phyloP scores from a whole-genome alignment of 176 grass and related monocot species.

The Lolium rigidum region DNA sequence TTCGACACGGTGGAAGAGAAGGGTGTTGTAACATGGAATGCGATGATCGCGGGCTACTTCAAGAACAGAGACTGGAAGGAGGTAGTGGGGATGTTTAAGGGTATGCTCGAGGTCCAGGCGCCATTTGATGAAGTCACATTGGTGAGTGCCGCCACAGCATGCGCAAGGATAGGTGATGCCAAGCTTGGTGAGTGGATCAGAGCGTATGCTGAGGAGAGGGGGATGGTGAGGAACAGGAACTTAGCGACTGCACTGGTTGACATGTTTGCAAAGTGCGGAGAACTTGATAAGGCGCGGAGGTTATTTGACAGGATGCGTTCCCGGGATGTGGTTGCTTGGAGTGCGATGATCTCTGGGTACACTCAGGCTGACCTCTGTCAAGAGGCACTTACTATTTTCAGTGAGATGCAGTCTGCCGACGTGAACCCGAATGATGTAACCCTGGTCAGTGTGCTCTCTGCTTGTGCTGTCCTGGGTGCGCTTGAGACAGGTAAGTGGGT shows the following conservation, averaged over 20 bases:
- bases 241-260: slow-evolving; percentile 53
- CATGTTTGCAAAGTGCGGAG: slow-evolving; percentile 64
- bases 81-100: slow-evolving; percentile 55
- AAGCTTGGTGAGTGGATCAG: slow-evolving; percentile 46
- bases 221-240: slow-evolving; percentile 43
- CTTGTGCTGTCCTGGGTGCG: slow-evolving; percentile 70
- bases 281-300: slow-evolving; percentile 46
- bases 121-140: slow-evolving; percentile 69
- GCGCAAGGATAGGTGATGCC: slow-evolving; percentile 38
- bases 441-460: slow-evolving; percentile 76
- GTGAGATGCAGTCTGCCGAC: slow-evolving; percentile 59
- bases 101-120: slow-evolving; percentile 46
- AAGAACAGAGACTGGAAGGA: slow-evolving; percentile 54
- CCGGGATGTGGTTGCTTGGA: slow-evolving; percentile 73
- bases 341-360: slow-evolving; percentile 75
- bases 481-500: slow-evolving; percentile 78
- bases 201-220: slow-evolving; percentile 47
- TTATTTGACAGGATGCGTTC: slow-evolving; percentile 65
- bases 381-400: slow-evolving; percentile 61
- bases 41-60: slow-evolving; percentile 53
- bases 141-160: slow-evolving; percentile 57
- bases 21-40: slow-evolving; percentile 53
- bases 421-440: slow-evolving; percentile 71
- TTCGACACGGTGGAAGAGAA: slow-evolving; percentile 38
- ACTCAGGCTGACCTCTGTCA: slow-evolving; percentile 52